Conservation (phyloP, 2,329 filamentous ascomycete genomes). For the Aspergillus eucalypticola region DNA sequence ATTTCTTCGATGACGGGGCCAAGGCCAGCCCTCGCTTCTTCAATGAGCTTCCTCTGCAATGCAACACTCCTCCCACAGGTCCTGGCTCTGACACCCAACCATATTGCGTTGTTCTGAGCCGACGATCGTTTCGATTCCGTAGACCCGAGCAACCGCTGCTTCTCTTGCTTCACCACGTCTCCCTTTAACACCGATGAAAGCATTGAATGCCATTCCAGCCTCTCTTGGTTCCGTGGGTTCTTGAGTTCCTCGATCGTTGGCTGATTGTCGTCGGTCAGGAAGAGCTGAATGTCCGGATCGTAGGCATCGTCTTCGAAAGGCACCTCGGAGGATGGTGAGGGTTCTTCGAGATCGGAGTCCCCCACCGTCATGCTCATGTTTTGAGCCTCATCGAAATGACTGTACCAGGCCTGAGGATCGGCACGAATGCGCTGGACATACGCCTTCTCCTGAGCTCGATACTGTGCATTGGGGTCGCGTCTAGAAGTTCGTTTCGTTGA, state of each 20-base stretch:
- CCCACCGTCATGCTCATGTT: constrained; percentile 67
- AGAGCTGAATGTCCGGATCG: constrained; percentile 89
- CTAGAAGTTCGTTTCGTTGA: constrained; percentile 57
- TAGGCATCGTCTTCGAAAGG: constrained; percentile 81
- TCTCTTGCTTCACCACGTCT: constrained; percentile 96
- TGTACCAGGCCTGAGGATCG: constrained; percentile 74
- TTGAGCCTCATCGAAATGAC: constrained; percentile 60
- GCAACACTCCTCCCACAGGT: constrained; percentile 80
- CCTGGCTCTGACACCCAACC: constrained; percentile 83
- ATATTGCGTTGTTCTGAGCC: constrained; percentile 69
- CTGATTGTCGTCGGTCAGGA: constrained; percentile 85
- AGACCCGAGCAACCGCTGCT: constrained; percentile 87
- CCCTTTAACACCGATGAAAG: constrained; percentile 91
- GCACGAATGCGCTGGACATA: constrained; percentile 91
- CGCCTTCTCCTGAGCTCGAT: constrained; percentile 84
- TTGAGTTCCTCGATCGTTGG: constrained; percentile 87
- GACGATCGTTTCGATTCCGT: constrained; percentile 72
- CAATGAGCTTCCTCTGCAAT: constrained; percentile 82
- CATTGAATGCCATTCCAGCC: constrained; percentile 98
- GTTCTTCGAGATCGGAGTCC: constrained; percentile 86
- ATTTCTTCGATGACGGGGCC: constrained; percentile 81
- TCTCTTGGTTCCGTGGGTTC: constrained; percentile 82
- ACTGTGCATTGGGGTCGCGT: constrained; percentile 69
- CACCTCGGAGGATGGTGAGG: constrained; percentile 81
- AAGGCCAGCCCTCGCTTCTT: constrained; percentile 74